Conservation (phyloP, 371 early-diverging fungal species). For the Sanchytrium tribonematis region DNA sequence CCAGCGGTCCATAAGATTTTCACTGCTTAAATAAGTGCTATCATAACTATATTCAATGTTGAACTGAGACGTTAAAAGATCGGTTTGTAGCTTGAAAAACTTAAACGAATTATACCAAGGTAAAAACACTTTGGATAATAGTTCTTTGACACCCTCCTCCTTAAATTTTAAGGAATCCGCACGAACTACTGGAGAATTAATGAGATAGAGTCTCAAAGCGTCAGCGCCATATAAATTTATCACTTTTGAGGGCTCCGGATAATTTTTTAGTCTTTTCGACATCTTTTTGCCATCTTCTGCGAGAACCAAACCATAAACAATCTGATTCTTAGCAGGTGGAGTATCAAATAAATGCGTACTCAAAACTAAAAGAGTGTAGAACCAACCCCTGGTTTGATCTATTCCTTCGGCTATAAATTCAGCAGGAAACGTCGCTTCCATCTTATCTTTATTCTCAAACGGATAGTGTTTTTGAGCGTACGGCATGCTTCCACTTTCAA, state of each 20-base stretch:
- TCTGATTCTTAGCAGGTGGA: slow-evolving; percentile 97
- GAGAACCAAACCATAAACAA: slow-evolving; percentile 95
- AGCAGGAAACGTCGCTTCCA: slow-evolving; percentile 81
- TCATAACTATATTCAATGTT: slow-evolving; percentile 43
- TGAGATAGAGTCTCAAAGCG: slow-evolving; percentile 74
- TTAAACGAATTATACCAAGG: slow-evolving; percentile 98
- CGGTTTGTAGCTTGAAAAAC: slow-evolving; percentile 78
- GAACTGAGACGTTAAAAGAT: slow-evolving; percentile 59
- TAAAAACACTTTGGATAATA: slow-evolving; percentile 77
- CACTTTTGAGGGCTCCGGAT: slow-evolving; percentile 79
- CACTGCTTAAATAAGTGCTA: slow-evolving; percentile 33
- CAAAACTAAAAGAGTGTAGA: slow-evolving; percentile 96
- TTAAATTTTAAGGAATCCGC: slow-evolving; percentile 91
- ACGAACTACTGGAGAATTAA: slow-evolving; percentile 97
- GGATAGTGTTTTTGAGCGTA: slow-evolving; percentile 99
- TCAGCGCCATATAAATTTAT: slow-evolving; percentile 92
- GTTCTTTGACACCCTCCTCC: slow-evolving; percentile 93
- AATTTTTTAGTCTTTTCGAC: slow-evolving; percentile 98
- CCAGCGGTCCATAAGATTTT: slow-evolving; percentile 87
- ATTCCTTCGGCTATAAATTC: slow-evolving; percentile 99
- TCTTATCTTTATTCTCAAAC: slow-evolving; percentile 71
- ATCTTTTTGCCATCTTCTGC: slow-evolving; percentile 99
- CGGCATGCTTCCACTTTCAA: slow-evolving; percentile 92
- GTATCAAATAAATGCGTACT: slow-evolving; percentile 90
- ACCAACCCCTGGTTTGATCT: slow-evolving; percentile 99